Conservation (phyloP, 129 eudicot genomes). For the Apium graveolens region DNA sequence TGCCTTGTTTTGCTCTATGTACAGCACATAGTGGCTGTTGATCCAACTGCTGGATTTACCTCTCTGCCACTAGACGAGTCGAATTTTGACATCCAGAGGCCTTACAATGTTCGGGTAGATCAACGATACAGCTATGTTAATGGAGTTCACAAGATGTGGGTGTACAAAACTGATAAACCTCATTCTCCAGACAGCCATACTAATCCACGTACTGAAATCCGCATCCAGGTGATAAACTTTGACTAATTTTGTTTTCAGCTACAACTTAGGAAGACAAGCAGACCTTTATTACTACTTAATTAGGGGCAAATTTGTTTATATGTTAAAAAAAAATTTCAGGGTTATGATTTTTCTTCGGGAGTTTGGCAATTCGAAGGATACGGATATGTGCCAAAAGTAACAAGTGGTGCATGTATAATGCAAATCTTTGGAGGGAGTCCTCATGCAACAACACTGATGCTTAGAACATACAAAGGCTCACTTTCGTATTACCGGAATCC, state of each 20-base stretch:
- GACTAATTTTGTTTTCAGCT: too few species aligned
- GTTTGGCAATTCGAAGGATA: conserved; percentile 39
- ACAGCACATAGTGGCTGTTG: conserved; percentile 10
- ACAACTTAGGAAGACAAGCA: too few species aligned
- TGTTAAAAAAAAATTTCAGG: not conserved
- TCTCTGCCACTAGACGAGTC: conserved; percentile 28
- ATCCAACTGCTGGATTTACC: conserved; percentile 28
- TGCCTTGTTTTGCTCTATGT: not conserved
- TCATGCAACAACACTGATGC: conserved; percentile 31
- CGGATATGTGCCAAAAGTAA: conserved; percentile 26
- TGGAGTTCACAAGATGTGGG: conserved; percentile 47
- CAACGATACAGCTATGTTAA: conserved; percentile 26
- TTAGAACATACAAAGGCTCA: conserved; percentile 9
- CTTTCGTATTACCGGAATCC: conserved; percentile 16
- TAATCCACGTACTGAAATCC: conserved; percentile 34
- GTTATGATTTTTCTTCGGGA: conserved; percentile 28
- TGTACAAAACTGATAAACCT: conserved; percentile 32
- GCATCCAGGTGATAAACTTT: too few species aligned
- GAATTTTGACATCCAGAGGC: conserved; percentile 26
- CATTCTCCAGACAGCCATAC: conserved; percentile 23
- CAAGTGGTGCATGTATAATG: conserved; percentile 35
- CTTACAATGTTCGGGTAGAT: conserved; percentile 22
- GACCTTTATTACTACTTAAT: too few species aligned
- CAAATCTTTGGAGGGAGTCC: conserved; percentile 32
- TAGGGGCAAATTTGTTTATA: not conserved